Percentiles rank a stretch among this genome's conserved stretches.
These are phyloP conservation scores for Paramecium pentaurelia DNA, from an alignment of 73 alveolate genomes.

Conservation along the genomic window DNA sequence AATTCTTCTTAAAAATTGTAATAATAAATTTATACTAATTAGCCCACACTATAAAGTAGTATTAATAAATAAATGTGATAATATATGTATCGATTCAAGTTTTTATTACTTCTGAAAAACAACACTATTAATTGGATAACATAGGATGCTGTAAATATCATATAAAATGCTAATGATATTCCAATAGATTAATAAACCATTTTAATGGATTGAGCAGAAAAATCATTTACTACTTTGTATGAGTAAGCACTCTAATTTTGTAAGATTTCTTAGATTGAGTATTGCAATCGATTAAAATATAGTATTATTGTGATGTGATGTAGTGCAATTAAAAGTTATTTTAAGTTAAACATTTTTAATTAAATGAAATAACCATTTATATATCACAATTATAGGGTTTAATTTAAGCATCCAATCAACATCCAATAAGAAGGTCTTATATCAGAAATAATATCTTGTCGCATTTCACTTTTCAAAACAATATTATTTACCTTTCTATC, in stretches of 20 bases:
- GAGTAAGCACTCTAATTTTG: not conserved
- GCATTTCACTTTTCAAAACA: not conserved
- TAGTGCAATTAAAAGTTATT: slow-evolving; percentile 13
- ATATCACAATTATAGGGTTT: not conserved
- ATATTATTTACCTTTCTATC: not conserved
- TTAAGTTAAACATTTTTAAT: not conserved
- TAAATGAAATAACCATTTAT: slow-evolving; percentile 8
- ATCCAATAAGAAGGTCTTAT: slow-evolving; percentile 54
- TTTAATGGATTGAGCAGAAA: not conserved
- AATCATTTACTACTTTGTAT: not conserved
- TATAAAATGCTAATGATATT: not conserved
- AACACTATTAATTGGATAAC: not conserved
- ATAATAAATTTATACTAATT: not conserved
- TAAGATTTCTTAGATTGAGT: not conserved
- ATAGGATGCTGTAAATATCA: not conserved
- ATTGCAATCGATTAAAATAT: not conserved
- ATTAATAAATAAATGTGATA: not conserved
- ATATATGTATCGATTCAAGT: not conserved
- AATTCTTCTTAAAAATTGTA: slow-evolving; percentile 10
- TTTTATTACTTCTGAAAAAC: not conserved
- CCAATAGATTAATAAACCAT: not conserved
- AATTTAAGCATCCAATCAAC: slow-evolving; percentile 44
- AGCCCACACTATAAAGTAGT: not conserved
- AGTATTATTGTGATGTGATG: not conserved
- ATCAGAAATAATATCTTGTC: slow-evolving; percentile 2